Conservation (phyloP, 257 asterid species). For the Solanum neorickii region DNA sequence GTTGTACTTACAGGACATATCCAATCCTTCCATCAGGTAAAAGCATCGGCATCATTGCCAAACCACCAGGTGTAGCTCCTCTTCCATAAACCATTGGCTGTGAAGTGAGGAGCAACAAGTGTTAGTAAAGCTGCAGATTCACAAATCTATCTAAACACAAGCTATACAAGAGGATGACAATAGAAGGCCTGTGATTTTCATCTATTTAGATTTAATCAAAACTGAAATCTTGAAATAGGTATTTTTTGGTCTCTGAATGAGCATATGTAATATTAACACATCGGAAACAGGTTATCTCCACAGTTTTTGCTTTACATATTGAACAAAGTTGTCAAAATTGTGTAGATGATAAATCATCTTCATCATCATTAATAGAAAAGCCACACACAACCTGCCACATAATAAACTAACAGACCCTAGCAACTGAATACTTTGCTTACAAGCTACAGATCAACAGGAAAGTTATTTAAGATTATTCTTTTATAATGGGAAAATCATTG, state of each 20-base stretch:
- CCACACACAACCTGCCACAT: neutral
- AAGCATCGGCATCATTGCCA: conserved; percentile 99
- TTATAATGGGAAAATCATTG: neutral
- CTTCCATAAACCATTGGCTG: conserved; percentile 80
- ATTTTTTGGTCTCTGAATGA: neutral
- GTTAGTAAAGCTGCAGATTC: neutral
- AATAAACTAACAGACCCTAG: neutral
- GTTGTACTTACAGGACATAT: conserved; percentile 84
- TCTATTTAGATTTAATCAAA: neutral
- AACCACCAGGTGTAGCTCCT: conserved; percentile 69
- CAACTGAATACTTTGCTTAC: neutral
- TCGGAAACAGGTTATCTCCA: neutral
- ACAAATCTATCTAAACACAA: neutral
- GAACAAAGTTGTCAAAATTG: neutral
- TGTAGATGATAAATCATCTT: neutral
- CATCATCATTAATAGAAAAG: neutral
- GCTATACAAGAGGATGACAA: neutral
- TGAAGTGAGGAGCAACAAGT: neutral
- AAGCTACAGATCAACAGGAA: neutral
- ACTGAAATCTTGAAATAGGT: neutral
- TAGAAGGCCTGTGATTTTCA: neutral
- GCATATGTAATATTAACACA: neutral
- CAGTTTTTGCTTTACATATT: neutral
- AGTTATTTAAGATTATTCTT: neutral
- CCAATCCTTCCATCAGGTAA: conserved; percentile 99